Conservation (phyloP, 1,139 yeast species). For the Protomyces gravidus region DNA sequence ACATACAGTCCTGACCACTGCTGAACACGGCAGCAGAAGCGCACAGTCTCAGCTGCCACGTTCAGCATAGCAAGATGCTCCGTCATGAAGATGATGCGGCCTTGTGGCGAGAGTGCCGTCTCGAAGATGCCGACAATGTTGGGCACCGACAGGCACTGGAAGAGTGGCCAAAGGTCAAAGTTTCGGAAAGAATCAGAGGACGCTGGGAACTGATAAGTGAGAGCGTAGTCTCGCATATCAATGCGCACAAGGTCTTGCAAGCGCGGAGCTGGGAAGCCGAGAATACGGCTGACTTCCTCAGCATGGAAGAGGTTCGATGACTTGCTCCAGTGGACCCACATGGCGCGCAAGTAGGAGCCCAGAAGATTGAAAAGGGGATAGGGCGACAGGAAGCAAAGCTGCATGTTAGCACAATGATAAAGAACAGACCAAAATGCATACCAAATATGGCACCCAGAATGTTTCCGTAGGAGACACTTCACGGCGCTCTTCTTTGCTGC, state of each 20-base stretch:
- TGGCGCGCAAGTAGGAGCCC: slow-evolving; percentile 15
- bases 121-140: slow-evolving; percentile 26
- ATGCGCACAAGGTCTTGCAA: slow-evolving; percentile 26
- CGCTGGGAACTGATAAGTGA: slow-evolving; percentile 23
- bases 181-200: slow-evolving; percentile 20
- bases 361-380: slow-evolving; percentile 26
- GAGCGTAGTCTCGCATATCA: slow-evolving; percentile 26
- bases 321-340: slow-evolving; percentile 27
- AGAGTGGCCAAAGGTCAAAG: slow-evolving; percentile 28
- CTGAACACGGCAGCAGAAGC: slow-evolving; percentile 15
- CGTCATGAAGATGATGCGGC: slow-evolving; percentile 21
- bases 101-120: slow-evolving; percentile 16
- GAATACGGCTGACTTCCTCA: slow-evolving; percentile 22
- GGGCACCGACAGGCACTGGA: slow-evolving; percentile 19
- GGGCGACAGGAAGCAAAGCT: slow-evolving; percentile 22
- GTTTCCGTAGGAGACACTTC: background rate
- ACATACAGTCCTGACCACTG: slow-evolving; percentile 27
- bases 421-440: background rate
- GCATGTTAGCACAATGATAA: background rate
- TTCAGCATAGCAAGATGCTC: slow-evolving; percentile 20
- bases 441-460: slow-evolving; percentile 13
- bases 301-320: slow-evolving; percentile 19
- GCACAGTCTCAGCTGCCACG: slow-evolving; percentile 23
- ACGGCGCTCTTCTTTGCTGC: slow-evolving; percentile 4
- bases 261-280: slow-evolving; percentile 25